phyloP scores from a whole-genome alignment of 1,284 basidiomycete species.

The Binderoboletus segoi region DNA sequence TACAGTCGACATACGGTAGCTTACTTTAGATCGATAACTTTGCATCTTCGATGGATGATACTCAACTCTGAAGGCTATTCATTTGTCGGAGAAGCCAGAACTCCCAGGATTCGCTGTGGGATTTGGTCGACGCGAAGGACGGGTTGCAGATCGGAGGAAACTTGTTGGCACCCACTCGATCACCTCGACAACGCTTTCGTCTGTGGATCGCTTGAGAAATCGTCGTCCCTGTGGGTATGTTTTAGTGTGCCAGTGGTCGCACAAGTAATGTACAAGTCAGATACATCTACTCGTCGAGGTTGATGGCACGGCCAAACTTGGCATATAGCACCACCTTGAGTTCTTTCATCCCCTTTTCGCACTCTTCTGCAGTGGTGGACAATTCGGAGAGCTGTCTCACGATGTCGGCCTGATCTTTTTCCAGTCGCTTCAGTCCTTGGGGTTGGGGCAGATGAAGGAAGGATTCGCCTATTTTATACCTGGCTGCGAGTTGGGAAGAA shows the following conservation, averaged over 20 bases:
- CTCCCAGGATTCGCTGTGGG: no score
- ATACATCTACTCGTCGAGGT: slow-evolving; percentile 70
- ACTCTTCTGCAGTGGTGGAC: slow-evolving; percentile 63
- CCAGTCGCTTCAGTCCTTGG: slow-evolving; percentile 75
- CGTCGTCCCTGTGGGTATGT: background rate
- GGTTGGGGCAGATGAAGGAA: slow-evolving; percentile 80
- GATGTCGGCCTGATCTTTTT: slow-evolving; percentile 66
- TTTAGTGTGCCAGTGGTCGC: background rate
- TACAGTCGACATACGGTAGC: no score
- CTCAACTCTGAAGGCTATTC: no score
- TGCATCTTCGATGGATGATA: no score
- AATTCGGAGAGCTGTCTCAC: slow-evolving; percentile 62
- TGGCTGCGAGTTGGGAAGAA: slow-evolving; percentile 31
- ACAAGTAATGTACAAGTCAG: slow-evolving; percentile 9
- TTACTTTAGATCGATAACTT: no score
- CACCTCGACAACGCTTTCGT: no score
- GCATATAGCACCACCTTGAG: slow-evolving; percentile 89
- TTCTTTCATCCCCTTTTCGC: slow-evolving; percentile 85
- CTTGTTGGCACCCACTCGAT: no score
- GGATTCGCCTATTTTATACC: slow-evolving; percentile 90
- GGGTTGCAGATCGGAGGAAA: no score
- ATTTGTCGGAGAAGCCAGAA: no score
- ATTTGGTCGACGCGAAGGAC: no score
- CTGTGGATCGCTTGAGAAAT: no score
- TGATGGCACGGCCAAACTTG: slow-evolving; percentile 93